A percentile compares a stretch with the other conserved stretches of the same genome.
These are phyloP conservation scores for Salix viminalis DNA, from an alignment of 345 rosid genomes.

Conservation along the genomic window DNA sequence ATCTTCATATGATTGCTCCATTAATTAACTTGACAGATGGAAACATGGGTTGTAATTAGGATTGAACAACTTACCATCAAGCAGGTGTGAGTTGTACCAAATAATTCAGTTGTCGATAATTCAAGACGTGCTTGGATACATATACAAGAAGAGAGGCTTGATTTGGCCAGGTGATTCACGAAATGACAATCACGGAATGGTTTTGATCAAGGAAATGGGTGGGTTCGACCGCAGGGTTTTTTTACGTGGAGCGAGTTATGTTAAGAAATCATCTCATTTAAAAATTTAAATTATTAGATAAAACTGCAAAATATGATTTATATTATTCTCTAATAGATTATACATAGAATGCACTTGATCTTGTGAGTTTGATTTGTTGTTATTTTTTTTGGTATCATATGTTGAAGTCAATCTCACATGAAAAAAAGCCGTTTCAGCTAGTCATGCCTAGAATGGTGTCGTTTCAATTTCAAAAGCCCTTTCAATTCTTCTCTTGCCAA, in stretches of 20 bases:
- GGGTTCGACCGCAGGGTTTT: background rate
- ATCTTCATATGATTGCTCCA: background rate
- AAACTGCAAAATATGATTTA: fast-evolving
- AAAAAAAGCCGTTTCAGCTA: no score
- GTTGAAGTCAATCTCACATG: background rate
- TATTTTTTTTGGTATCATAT: background rate
- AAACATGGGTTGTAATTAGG: background rate
- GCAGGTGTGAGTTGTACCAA: background rate
- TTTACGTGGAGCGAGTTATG: no score
- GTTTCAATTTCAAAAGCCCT: no score
- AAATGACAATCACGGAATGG: background rate
- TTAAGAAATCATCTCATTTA: no score
- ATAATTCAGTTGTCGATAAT: no score
- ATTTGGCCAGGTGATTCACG: background rate
- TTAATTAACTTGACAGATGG: background rate
- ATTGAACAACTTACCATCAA: background rate
- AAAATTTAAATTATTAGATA: no score
- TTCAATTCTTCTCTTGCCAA: no score
- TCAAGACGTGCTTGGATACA: background rate
- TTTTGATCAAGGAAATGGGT: background rate
- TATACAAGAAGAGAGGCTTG: no score
- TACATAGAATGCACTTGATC: no score
- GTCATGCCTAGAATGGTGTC: background rate
- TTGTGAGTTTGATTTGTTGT: no score
- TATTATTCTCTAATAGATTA: no score